phyloP scores from a whole-genome alignment of 257 asterid genomes.

The Przewalskia tangutica region DNA sequence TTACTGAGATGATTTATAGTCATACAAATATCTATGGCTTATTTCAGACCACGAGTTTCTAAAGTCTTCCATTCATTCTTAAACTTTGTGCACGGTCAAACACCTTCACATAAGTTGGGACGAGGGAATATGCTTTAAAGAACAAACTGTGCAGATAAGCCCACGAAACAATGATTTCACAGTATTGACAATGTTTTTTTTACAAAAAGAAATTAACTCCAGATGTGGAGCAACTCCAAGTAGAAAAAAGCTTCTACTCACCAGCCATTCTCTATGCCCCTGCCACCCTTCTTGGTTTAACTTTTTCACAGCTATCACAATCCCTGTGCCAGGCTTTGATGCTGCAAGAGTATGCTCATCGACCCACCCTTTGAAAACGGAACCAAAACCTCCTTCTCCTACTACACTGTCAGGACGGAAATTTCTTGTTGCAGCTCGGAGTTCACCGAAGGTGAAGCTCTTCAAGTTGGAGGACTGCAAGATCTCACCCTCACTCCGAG shows the following conservation, averaged over 20 bases:
- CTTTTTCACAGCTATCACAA: conserved; percentile 13
- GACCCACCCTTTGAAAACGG: conserved; percentile 16
- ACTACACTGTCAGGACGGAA: conserved; percentile 86
- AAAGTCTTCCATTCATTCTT: no score
- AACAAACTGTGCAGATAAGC: background rate
- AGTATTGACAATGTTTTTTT: background rate
- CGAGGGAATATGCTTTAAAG: background rate
- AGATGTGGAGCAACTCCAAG: background rate
- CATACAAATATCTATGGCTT: no score
- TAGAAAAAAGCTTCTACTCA: background rate
- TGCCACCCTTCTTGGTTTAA: conserved; percentile 16
- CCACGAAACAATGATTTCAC: background rate
- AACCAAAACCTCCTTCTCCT: conserved; percentile 22
- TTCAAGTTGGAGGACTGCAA: conserved; percentile 76
- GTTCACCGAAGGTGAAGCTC: conserved; percentile 62
- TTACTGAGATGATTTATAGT: no score
- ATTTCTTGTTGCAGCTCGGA: conserved; percentile 71
- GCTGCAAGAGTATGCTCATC: conserved; percentile 13
- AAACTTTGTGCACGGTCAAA: no score
- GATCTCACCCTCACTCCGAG: conserved; percentile 86
- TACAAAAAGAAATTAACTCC: background rate
- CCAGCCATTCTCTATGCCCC: conserved; percentile 20
- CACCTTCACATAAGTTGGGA: no score
- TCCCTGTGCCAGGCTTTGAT: conserved; percentile 12
- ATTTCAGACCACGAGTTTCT: no score